Evolutionary conservation across 352 stramenopile genomes (phyloP), one percentile per base, ranked within the genome.

Genomic region (Phytophthora quininea): DNA sequence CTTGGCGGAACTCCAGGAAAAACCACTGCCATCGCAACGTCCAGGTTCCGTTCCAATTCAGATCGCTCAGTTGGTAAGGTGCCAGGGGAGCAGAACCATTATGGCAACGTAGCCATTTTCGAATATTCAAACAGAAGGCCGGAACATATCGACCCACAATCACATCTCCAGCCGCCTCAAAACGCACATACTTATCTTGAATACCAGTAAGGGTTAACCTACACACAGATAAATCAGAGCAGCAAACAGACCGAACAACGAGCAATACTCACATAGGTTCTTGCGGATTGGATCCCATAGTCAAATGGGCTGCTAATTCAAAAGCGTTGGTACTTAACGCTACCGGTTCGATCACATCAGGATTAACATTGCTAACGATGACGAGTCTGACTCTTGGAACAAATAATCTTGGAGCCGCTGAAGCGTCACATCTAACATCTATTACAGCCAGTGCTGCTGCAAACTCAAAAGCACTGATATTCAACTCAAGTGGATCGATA

Each of bases 131-230:
- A 48, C 2, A 59, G 66, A 4, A 73, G 38, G 6, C 66, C 66
- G 46, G 40, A 7, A 69, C 60, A 12, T 53, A 57, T 12, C 60
- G 57, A 12, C 67, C 67, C 12, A 74, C 54, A 15, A 54, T 7
- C 55, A 61, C 60, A 27, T 74, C 60, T 31, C 67, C 67, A 0
- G 67, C 67, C 65, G 69, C 8, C n/a, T n/a, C n/a, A n/a, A n/a
- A n/a, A n/a, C n/a, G n/a, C n/a, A n/a, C n/a, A n/a, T n/a, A n/a
- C n/a, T 38, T 56, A 38, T 65, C 43, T 61, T 69, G 58, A 19
- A 68, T 58, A 29, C 59, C 54, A 24, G n/a, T 15, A 1, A 73
- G 30, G 30, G 19, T 60, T 58, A 68, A 0, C 65, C 65, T 31
- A 58, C 58, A 30, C 65, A 42, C 3, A 73, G 38, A 30, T 40